These are phyloP conservation scores for Mycena venus DNA, from an alignment of 768 basidiomycete genomes.

Conservation along the genomic window DNA sequence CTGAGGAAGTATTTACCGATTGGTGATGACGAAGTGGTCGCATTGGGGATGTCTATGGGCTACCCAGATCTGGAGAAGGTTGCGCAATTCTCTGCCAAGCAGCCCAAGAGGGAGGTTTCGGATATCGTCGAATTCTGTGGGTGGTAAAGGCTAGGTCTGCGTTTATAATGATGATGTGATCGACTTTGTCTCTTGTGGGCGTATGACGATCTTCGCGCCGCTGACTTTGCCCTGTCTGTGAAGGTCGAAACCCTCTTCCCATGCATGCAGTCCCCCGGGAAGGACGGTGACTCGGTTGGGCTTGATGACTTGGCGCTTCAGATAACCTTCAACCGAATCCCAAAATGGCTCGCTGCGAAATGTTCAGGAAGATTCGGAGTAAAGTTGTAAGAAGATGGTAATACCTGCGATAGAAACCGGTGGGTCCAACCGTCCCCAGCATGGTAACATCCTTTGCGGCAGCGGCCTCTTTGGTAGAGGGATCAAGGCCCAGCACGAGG, in stretches of 20 bases:
- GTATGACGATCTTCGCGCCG: conserved; percentile 21
- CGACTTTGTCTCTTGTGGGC: conserved; percentile 5
- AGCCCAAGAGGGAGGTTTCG: conserved; percentile 30
- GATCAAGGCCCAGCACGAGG: background rate
- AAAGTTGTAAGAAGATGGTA: background rate
- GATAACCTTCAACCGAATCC: background rate
- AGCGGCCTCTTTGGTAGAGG: background rate
- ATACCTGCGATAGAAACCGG: background rate
- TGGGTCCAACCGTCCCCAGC: background rate
- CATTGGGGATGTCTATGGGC: conserved; percentile 27
- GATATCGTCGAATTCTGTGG: conserved; percentile 33
- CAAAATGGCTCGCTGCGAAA: background rate
- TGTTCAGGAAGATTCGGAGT: background rate
- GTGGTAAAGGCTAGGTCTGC: background rate
- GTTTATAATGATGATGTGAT: too few species aligned
- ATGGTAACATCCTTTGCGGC: background rate
- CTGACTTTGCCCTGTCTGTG: conserved; percentile 17
- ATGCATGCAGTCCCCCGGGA: conserved; percentile 6
- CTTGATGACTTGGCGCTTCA: conserved; percentile 2
- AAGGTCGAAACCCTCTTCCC: conserved; percentile 14
- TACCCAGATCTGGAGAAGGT: conserved; percentile 35
- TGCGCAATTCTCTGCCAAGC: conserved; percentile 21
- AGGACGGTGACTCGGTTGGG: conserved; percentile 10
- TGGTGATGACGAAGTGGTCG: conserved; percentile 30
- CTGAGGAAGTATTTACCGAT: conserved; percentile 27